Conservation (phyloP, 495 filamentous ascomycete genomes). For the Podospora didyma region DNA sequence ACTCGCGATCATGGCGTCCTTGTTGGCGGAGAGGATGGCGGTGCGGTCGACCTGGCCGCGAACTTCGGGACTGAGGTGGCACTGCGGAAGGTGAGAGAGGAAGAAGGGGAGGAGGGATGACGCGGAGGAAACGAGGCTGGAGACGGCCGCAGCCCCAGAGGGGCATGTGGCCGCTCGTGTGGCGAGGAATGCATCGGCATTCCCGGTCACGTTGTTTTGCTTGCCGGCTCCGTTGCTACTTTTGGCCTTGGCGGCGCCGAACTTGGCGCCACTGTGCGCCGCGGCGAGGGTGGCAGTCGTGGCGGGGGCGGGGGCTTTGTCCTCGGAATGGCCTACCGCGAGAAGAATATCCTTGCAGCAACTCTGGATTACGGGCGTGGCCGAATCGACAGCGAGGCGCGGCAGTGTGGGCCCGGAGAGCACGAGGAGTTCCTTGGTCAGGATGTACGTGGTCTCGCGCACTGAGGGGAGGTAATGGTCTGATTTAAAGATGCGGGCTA, state of each 20-base stretch:
- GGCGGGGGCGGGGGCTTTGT: background rate
- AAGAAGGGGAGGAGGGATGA: slow-evolving; percentile 60
- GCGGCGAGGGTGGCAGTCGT: slow-evolving; percentile 4
- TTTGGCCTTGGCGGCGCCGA: slow-evolving; percentile 4
- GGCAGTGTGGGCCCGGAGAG: slow-evolving; percentile 60
- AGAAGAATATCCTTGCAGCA: slow-evolving; percentile 64
- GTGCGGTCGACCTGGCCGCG: slow-evolving; percentile 73
- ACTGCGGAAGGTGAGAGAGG: slow-evolving; percentile 56
- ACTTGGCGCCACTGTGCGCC: background rate
- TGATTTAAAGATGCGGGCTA: slow-evolving; percentile 62
- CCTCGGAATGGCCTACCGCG: slow-evolving; percentile 30
- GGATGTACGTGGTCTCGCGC: slow-evolving; percentile 55
- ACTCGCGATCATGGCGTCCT: slow-evolving; percentile 70
- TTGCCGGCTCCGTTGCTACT: slow-evolving; percentile 15
- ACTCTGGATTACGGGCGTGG: slow-evolving; percentile 52
- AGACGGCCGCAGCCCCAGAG: background rate
- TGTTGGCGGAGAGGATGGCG: slow-evolving; percentile 63
- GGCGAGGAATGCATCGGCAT: slow-evolving; percentile 39
- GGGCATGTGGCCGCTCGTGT: slow-evolving; percentile 46
- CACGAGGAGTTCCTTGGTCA: slow-evolving; percentile 53
- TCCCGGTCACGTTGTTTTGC: slow-evolving; percentile 26
- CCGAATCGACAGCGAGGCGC: slow-evolving; percentile 55
- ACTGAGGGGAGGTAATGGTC: slow-evolving; percentile 54
- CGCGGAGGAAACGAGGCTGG: background rate
- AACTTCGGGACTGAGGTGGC: slow-evolving; percentile 56